Percentiles rank a stretch among this genome's conserved stretches.
Evolutionary conservation across 805 yeast species (phyloP).

Genomic region (Myxozyma sirexii): DNA sequence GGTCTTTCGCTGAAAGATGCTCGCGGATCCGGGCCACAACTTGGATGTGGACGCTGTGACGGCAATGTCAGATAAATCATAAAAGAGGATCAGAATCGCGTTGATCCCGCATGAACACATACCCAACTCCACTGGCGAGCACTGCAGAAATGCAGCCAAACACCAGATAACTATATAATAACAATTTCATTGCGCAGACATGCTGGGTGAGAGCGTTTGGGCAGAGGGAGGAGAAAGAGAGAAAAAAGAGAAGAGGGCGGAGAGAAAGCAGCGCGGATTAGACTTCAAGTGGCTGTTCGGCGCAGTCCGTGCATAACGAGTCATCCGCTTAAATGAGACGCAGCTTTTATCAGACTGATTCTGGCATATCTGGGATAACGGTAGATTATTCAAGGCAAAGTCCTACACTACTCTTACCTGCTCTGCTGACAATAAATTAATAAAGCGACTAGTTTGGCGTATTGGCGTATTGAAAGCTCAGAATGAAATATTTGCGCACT

Average conservation of each 20-base stretch:
- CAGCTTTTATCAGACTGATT: background rate
- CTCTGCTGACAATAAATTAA: too few species aligned
- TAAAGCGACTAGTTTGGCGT: too few species aligned
- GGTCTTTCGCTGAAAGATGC: constrained; percentile 44
- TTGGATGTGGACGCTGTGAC: constrained; percentile 44
- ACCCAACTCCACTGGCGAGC: constrained; percentile 20
- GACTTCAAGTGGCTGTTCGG: constrained; percentile 9
- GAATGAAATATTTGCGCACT: too few species aligned
- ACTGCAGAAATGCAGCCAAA: background rate
- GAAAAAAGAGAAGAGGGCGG: background rate
- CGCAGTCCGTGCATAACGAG: constrained; percentile 8
- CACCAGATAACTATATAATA: background rate
- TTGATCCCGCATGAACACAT: background rate
- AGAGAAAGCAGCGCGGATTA: background rate
- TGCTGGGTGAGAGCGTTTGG: background rate
- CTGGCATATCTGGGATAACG: too few species aligned
- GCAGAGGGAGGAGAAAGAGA: background rate
- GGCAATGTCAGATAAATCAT: background rate
- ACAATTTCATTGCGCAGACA: background rate
- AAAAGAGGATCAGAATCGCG: background rate
- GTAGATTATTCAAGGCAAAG: too few species aligned
- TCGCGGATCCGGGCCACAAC: constrained; percentile 43
- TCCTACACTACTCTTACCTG: too few species aligned
- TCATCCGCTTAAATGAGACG: background rate
- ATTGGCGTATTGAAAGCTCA: too few species aligned